Evolutionary conservation across 371 early-diverging fungal species (phyloP), one percentile per base, ranked within the genome.

Genomic region (Blastocladiella emersonii): DNA sequence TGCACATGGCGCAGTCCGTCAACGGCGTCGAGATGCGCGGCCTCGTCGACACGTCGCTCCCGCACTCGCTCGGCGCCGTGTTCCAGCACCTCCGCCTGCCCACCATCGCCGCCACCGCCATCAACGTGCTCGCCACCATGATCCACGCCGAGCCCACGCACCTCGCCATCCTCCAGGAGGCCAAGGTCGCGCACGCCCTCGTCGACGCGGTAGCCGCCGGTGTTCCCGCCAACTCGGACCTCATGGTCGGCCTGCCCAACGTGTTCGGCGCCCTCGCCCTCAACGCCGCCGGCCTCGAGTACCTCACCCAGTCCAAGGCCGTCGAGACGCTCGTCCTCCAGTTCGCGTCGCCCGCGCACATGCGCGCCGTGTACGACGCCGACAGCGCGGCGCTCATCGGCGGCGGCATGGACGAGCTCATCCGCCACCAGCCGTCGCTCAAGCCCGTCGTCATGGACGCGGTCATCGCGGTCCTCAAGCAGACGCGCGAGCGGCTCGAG

Each of bases 61-160:
- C 97, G 2, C 63, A 69, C 4, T 84, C 92, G 0, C 66, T 98
- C 41, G 76, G 71, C 76, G 83, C 53, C 69, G 86, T 48, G 80
- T 89, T 0, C 72, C 76, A 5, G 71, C 82, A 13, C 93, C 93
- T 76, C 93, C 92, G 34, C 76, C 72, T 37, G 81, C 80, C 55
- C 75, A 71, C 27, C 70, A 74, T 69, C 73, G 75, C 10, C 34
- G 32, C 21, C 19, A 34, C 69, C 78, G 91, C 92, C 0, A 84
- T 91, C 67, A 92, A 93, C 68, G 85, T 95, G 34, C 89, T 89
- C 81, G 84, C 96, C 0, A 93, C 92, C 10, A 89, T 98, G 65
- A 90, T 98, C 48, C 96, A 98, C 71, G 95, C 93, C 67, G 98
- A 98, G 65, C 96, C 98, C 0, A 95, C 96, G 0, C 88, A 85